A percentile compares a stretch with the other conserved stretches of the same genome.
Conservation (phyloP, 148 eudicot genomes). For the Spergularia bocconei region DNA sequence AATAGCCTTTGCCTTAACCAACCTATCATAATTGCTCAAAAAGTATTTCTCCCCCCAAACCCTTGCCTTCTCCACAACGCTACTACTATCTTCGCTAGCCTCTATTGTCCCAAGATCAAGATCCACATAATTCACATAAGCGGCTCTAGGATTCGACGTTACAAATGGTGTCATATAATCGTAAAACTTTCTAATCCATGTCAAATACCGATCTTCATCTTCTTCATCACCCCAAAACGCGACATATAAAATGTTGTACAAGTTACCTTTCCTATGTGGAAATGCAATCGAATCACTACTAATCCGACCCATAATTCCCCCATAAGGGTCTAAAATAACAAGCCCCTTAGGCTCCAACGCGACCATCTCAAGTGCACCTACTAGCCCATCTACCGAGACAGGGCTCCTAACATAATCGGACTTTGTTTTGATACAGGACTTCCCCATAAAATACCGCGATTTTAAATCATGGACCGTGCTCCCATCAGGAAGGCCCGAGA, state of each 20-base stretch:
- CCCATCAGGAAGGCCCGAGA: slow-evolving; percentile 26
- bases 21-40: slow-evolving; percentile 31
- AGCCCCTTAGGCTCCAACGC: slow-evolving; percentile 31
- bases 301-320: slow-evolving; percentile 45
- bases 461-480: slow-evolving; percentile 24
- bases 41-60: slow-evolving; percentile 36
- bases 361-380: slow-evolving; percentile 16
- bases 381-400: slow-evolving; percentile 20
- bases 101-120: slow-evolving; percentile 40
- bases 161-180: slow-evolving; percentile 40
- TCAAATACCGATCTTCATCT: slow-evolving; percentile 17
- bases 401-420: slow-evolving; percentile 36
- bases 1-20: slow-evolving; percentile 29
- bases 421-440: slow-evolving; percentile 25
- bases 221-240: slow-evolving; percentile 29
- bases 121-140: slow-evolving; percentile 49
- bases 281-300: slow-evolving; percentile 39
- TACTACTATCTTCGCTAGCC: too few species aligned
- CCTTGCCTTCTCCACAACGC: slow-evolving; percentile 19
- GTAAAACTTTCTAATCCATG: slow-evolving; percentile 33
- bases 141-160: slow-evolving; percentile 36
- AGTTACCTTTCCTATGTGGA: slow-evolving; percentile 48
- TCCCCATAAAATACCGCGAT: slow-evolving; percentile 15
- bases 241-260: slow-evolving; percentile 31
- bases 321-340: slow-evolving; percentile 37